phyloP scores from a whole-genome alignment of 2,329 filamentous ascomycete species.

The Trichoderma aggressivum region DNA sequence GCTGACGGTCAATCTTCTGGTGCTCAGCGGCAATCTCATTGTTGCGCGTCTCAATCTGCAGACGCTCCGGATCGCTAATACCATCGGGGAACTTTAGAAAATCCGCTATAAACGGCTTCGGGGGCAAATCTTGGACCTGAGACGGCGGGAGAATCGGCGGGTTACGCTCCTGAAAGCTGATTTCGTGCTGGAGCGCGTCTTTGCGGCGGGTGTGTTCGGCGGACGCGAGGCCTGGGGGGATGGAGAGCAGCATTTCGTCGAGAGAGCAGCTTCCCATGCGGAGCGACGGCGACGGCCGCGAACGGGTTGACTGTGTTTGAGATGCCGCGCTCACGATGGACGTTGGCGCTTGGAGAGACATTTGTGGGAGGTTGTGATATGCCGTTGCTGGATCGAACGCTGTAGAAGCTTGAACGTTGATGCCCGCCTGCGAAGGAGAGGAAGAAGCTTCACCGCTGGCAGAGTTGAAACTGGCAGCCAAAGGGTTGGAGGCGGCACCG shows the following conservation, averaged over 20 bases:
- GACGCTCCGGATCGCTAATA: slow-evolving; percentile 16
- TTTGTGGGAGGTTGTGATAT: background rate
- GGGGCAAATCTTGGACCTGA: slow-evolving; percentile 26
- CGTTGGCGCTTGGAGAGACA: background rate
- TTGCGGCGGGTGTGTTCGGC: slow-evolving; percentile 24
- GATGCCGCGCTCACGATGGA: background rate
- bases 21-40: slow-evolving; percentile 28
- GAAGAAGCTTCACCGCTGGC: background rate
- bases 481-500: background rate
- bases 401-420: background rate
- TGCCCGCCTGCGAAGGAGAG: background rate
- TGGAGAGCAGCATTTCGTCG: slow-evolving; percentile 23
- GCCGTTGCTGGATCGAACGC: background rate
- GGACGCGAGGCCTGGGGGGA: slow-evolving; percentile 21
- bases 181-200: slow-evolving; percentile 24
- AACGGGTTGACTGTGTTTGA: background rate
- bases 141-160: slow-evolving; percentile 31
- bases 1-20: slow-evolving; percentile 28
- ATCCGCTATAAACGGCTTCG: slow-evolving; percentile 26
- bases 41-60: slow-evolving; percentile 23
- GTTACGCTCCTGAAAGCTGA: slow-evolving; percentile 22
- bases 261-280: slow-evolving; percentile 23
- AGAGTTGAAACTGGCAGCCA: background rate
- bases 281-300: background rate
- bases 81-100: slow-evolving; percentile 23